Percentiles rank a stretch among this genome's conserved stretches.
Conservation (phyloP, 306 rosid genomes). For the Quercus variabilis region DNA sequence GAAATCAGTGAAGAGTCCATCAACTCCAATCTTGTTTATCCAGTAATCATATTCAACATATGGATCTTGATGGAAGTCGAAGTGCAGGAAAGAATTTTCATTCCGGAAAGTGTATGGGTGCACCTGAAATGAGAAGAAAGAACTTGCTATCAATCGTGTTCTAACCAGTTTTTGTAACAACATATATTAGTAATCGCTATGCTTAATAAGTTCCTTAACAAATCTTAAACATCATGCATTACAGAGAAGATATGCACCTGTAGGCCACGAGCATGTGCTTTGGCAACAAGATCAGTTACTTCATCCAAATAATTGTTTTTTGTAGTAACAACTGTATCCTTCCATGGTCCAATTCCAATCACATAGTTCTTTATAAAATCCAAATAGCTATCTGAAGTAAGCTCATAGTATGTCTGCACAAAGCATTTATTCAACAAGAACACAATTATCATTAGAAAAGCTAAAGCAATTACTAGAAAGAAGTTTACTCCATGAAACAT, state of each 20-base stretch:
- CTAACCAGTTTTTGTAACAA: neutral
- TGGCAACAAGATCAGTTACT: slow-evolving; percentile 66
- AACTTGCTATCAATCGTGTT: neutral
- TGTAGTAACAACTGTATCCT: slow-evolving; percentile 70
- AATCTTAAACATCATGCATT: neutral
- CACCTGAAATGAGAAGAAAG: slow-evolving; percentile 46
- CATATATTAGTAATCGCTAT: no score
- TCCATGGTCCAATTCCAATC: slow-evolving; percentile 95
- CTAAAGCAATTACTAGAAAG: neutral
- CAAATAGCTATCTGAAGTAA: slow-evolving; percentile 71
- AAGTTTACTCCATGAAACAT: neutral
- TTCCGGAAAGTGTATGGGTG: slow-evolving; percentile 91
- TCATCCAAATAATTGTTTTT: slow-evolving; percentile 43
- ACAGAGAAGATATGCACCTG: slow-evolving; percentile 41
- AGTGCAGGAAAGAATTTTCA: slow-evolving; percentile 55
- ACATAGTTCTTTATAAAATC: slow-evolving; percentile 64
- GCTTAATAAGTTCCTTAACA: neutral
- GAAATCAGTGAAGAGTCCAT: slow-evolving; percentile 91
- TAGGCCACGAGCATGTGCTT: slow-evolving; percentile 79
- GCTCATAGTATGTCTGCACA: slow-evolving; percentile 84
- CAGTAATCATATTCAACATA: slow-evolving; percentile 70
- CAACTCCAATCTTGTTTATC: slow-evolving; percentile 75
- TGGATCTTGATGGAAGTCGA: slow-evolving; percentile 73
- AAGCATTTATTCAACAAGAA: neutral
- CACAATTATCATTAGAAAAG: neutral